Base-by-base conservation (phyloP, 208 protist species). In the Trypanosoma boissoni region DNA sequence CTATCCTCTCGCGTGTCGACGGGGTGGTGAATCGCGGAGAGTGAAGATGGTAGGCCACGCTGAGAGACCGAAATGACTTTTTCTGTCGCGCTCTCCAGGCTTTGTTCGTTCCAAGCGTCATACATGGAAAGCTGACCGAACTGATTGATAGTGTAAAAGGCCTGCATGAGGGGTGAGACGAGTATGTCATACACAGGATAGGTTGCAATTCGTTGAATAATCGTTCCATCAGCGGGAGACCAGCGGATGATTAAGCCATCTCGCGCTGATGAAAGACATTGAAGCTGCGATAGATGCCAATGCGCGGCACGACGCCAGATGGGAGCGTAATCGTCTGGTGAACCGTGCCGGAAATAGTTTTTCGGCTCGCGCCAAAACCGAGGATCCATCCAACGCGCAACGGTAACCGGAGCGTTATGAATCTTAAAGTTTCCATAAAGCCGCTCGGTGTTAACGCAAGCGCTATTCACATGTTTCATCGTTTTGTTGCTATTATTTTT, bases 161-260 rank as follows among this genome's bases (percentile, higher is more conserved):
- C 73, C 8, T 71, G 67, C 75, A 82, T 82, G n/a, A 92, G 56
- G 5, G 78, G 74, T 0, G 77, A 89, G 23, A 89, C 59, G 18
- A 89, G 24, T 16, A 87, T 61, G 72, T 82, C 79, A 34, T 73
- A 62, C 37, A 81, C 57, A 9, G 76, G 74, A 34, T 62, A 18
- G 8, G 76, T 77, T 4, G 48, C 14, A 29, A 92, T 76, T 20
- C 67, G 59, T 59, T 88, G 82, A 51, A 92, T 66, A 57, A 88
- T 69, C 20, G 78, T 45, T 14, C 81, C 81, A 39, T 72, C 72
- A 34, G 74, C 65, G 14, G 86, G 79, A 28, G 71, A 70, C 82
- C 86, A 92, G 29, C 86, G 86, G 44, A 85, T 27, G 34, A 92
- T 72, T 21, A 55, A n/a, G 46, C 75, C 69, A 23, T 88, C 78